Evolutionary conservation across 345 rosid genomes (phyloP).

Genomic region (Populus davidiana): DNA sequence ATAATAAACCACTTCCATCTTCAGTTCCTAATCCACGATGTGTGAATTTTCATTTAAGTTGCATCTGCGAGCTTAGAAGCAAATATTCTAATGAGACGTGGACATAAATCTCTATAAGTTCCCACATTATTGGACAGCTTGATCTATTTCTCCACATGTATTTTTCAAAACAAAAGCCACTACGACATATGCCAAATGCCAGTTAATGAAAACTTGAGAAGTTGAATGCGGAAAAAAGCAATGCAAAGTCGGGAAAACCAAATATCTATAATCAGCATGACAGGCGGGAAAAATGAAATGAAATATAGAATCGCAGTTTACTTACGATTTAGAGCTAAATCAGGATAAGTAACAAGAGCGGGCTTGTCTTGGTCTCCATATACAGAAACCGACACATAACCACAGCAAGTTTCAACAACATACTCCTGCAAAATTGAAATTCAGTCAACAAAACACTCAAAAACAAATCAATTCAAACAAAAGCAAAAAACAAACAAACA

Average conservation of each 20-base stretch:
- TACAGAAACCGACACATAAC: conserved; percentile 72
- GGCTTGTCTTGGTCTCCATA: conserved; percentile 95
- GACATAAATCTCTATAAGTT: conserved; percentile 2
- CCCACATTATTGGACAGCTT: not conserved
- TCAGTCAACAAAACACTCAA: not conserved
- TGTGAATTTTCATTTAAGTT: not conserved
- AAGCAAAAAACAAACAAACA: not conserved
- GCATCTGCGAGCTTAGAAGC: not conserved
- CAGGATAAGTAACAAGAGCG: conserved; percentile 90
- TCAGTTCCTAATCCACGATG: not conserved
- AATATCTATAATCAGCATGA: not conserved
- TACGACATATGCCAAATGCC: not conserved
- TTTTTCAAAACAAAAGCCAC: not conserved
- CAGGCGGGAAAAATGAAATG: not conserved
- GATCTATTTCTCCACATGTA: not conserved
- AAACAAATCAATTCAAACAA: not conserved
- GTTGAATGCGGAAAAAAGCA: not conserved
- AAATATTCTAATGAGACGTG: not conserved
- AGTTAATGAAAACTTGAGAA: not conserved
- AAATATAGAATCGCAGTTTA: not conserved
- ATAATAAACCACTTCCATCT: not conserved
- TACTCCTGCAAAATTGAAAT: conserved; percentile 55
- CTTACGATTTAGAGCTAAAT: conserved; percentile 85
- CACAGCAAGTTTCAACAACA: conserved; percentile 57
- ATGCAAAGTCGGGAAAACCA: not conserved